Percentiles rank a stretch among this genome's conserved stretches.
These are phyloP conservation scores for Millerozyma acaciae DNA, from an alignment of 805 yeast species.

Conservation along the genomic window DNA sequence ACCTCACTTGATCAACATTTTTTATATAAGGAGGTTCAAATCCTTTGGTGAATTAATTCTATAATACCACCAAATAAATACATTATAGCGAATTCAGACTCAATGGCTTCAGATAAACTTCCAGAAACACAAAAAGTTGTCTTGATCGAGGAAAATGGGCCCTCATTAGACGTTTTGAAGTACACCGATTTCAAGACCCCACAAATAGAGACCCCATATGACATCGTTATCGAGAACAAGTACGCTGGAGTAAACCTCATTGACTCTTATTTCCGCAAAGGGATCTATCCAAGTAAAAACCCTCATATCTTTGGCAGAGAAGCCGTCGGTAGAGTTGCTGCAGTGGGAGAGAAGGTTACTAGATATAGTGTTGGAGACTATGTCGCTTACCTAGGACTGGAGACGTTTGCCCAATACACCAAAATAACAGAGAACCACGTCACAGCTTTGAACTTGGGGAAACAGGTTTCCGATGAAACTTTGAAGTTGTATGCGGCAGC, in stretches of 20 bases:
- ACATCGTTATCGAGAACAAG: conserved; percentile 66
- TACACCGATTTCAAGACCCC: conserved; percentile 61
- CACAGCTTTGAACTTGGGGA: conserved; percentile 47
- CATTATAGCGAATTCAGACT: neutral
- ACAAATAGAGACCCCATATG: conserved; percentile 42
- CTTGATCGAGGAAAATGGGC: conserved; percentile 52
- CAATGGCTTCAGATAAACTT: conserved; percentile 2
- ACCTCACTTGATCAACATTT: no score
- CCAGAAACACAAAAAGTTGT: conserved; percentile 50
- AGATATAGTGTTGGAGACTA: conserved; percentile 64
- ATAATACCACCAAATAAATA: no score
- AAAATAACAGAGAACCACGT: conserved; percentile 36
- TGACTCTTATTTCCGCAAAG: conserved; percentile 78
- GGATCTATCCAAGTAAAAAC: conserved; percentile 56
- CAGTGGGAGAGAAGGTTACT: conserved; percentile 56
- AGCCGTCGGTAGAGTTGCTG: conserved; percentile 67
- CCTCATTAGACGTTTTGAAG: conserved; percentile 52
- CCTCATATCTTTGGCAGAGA: conserved; percentile 75
- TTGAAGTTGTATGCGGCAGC: conserved; percentile 57
- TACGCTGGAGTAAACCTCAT: conserved; percentile 81
- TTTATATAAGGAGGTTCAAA: no score
- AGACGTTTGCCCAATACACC: conserved; percentile 73
- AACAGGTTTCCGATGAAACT: conserved; percentile 42
- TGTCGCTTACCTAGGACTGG: conserved; percentile 50
- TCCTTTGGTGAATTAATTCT: no score